Evolutionary conservation across 106 monocot genomes (phyloP).

Genomic region (Dendrobium huoshanense): DNA sequence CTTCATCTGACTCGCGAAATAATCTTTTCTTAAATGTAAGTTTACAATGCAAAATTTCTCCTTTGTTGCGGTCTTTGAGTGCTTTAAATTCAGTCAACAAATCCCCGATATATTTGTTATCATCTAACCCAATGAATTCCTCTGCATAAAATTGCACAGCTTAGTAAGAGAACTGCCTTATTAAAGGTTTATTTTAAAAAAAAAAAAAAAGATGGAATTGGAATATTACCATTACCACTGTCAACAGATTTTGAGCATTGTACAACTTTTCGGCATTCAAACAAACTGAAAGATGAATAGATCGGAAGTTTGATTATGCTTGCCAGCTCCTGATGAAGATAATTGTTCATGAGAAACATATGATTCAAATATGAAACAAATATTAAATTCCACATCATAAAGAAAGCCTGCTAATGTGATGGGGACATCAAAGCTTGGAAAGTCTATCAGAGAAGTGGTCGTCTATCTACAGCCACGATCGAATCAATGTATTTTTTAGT

Average conservation of each 20-base stretch:
- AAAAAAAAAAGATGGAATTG: not conserved
- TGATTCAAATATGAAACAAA: not conserved
- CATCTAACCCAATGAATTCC: constrained; percentile 94
- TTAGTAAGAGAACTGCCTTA: not conserved
- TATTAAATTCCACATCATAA: not conserved
- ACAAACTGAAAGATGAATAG: constrained; percentile 91
- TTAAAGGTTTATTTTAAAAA: not conserved
- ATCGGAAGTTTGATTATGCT: constrained; percentile 84
- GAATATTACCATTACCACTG: constrained; percentile 64
- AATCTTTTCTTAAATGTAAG: constrained; percentile 84
- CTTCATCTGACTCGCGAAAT: constrained; percentile 98
- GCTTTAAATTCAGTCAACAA: constrained; percentile 84
- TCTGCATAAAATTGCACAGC: constrained; percentile 41
- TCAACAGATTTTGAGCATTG: constrained; percentile 75
- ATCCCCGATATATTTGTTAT: constrained; percentile 98
- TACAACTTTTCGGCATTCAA: constrained; percentile 87
- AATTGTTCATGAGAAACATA: constrained; percentile 9
- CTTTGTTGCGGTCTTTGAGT: constrained; percentile 87
- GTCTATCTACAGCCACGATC: too few species aligned
- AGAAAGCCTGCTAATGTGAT: not conserved
- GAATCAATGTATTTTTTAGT: too few species aligned
- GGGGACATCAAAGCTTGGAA: too few species aligned
- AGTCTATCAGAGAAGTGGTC: too few species aligned
- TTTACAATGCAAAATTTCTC: constrained; percentile 94
- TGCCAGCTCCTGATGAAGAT: constrained; percentile 78